These are phyloP conservation scores for Elsinoe perseae DNA, from an alignment of 2,329 filamentous ascomycete species.

Conservation along the genomic window DNA sequence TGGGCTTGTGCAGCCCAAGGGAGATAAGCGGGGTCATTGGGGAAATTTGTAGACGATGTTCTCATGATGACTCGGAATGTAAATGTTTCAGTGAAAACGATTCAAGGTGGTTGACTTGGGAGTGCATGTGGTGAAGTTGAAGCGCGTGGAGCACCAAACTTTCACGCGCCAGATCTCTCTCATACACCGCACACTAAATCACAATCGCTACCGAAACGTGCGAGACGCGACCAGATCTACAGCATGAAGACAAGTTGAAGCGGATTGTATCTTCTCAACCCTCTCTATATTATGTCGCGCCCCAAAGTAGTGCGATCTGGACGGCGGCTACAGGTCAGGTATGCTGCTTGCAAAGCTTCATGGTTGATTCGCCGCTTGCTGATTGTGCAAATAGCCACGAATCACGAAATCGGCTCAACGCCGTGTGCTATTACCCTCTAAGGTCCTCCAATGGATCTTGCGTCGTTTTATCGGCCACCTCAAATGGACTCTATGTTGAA, in stretches of 20 bases:
- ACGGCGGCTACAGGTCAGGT: slow-evolving; percentile 30
- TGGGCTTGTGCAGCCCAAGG: slow-evolving; percentile 81
- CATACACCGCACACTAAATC: slow-evolving; percentile 3
- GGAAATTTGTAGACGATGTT: background rate
- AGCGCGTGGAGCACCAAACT: slow-evolving; percentile 9
- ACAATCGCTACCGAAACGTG: background rate
- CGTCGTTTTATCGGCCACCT: slow-evolving; percentile 53
- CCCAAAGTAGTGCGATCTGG: slow-evolving; percentile 17
- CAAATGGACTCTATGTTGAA: slow-evolving; percentile 49
- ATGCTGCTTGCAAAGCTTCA: slow-evolving; percentile 6
- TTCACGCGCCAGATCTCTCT: slow-evolving; percentile 7
- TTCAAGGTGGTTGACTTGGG: background rate
- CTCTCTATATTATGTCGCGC: slow-evolving; percentile 12
- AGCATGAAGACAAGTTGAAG: no score
- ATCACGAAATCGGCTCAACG: slow-evolving; percentile 50
- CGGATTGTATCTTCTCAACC: no score
- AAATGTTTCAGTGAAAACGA: background rate
- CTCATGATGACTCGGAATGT: slow-evolving; percentile 2
- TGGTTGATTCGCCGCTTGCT: slow-evolving; percentile 12
- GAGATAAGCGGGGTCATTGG: slow-evolving; percentile 84
- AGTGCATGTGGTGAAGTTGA: slow-evolving; percentile 1
- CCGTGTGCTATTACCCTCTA: slow-evolving; percentile 50
- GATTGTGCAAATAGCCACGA: slow-evolving; percentile 44
- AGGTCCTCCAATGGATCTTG: slow-evolving; percentile 54
- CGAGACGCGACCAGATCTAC: background rate